A percentile compares a stretch with the other conserved stretches of the same genome.
These are phyloP conservation scores for Blepharisma stoltei DNA, from an alignment of 73 alveolate species.

Conservation along the genomic window DNA sequence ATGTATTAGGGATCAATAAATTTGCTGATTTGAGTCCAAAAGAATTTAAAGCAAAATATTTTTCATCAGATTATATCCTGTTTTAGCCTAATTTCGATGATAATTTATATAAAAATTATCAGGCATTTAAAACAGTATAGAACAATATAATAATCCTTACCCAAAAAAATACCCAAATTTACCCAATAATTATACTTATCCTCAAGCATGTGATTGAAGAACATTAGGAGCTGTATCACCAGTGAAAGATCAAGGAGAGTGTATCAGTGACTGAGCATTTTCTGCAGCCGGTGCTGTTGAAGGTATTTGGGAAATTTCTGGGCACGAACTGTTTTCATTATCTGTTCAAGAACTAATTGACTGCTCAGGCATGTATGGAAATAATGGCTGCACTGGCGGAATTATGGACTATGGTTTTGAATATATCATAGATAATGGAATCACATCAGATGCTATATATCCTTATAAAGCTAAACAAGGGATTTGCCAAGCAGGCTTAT, in stretches of 20 bases:
- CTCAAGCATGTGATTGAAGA: no score
- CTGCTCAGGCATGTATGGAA: slow-evolving; percentile 29
- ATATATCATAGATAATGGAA: slow-evolving; percentile 39
- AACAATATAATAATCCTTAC: no score
- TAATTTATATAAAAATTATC: no score
- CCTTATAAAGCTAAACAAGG: slow-evolving; percentile 44
- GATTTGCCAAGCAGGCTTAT: no score
- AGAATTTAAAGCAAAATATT: no score
- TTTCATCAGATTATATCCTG: no score
- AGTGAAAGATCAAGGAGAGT: slow-evolving; percentile 63
- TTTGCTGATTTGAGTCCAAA: no score
- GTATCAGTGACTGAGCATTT: slow-evolving; percentile 76
- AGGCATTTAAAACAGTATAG: no score
- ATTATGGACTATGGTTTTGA: slow-evolving; percentile 55
- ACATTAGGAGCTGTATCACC: slow-evolving; percentile 42
- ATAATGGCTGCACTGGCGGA: slow-evolving; percentile 73
- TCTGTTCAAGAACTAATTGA: background rate
- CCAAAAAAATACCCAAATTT: no score
- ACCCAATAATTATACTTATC: no score
- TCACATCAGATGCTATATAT: slow-evolving; percentile 53
- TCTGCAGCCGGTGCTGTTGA: slow-evolving; percentile 63
- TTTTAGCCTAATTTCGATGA: no score
- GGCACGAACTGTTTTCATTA: background rate
- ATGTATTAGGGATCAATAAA: no score
- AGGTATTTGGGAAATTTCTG: slow-evolving; percentile 33